Percentiles rank a stretch among this genome's conserved stretches.
Evolutionary conservation across 208 protist genomes (phyloP).

Genomic region (Angomonas ambiguus): DNA sequence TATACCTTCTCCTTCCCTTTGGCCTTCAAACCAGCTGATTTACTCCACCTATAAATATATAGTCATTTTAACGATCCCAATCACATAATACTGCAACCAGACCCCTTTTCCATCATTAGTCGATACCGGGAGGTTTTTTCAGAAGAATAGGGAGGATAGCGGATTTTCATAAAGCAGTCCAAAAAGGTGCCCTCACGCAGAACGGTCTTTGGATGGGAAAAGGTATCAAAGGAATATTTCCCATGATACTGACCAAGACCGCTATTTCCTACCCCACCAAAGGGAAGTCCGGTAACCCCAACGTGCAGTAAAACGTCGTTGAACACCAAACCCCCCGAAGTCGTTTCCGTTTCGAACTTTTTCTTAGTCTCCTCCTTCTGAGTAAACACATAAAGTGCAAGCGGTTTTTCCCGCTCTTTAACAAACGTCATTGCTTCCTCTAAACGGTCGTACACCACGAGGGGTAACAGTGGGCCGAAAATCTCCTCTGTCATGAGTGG

Average conservation of each 20-base stretch:
- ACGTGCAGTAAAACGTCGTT: constrained; percentile 76
- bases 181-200: too few species aligned
- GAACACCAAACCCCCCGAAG: constrained; percentile 44
- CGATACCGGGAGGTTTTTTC: too few species aligned
- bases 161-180: too few species aligned
- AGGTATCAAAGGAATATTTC: constrained; percentile 57
- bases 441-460: constrained; percentile 40
- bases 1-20: not conserved
- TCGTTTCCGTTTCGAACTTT: constrained; percentile 29
- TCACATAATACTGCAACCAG: too few species aligned
- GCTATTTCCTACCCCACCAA: constrained; percentile 88
- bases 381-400: constrained; percentile 91
- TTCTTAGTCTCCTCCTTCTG: constrained; percentile 26
- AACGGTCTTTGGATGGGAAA: too few species aligned
- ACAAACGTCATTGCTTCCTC: constrained; percentile 63
- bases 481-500: constrained; percentile 86
- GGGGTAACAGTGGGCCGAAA: constrained; percentile 92
- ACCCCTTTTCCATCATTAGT: too few species aligned
- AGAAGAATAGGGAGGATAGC: too few species aligned
- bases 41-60: too few species aligned
- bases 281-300: constrained; percentile 51
- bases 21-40: too few species aligned
- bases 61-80: too few species aligned
- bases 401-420: constrained; percentile 56
- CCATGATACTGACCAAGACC: constrained; percentile 90